Base-by-base conservation (phyloP, 2,329 filamentous ascomycete species). In the Tolypocladium cylindrosporum region DNA sequence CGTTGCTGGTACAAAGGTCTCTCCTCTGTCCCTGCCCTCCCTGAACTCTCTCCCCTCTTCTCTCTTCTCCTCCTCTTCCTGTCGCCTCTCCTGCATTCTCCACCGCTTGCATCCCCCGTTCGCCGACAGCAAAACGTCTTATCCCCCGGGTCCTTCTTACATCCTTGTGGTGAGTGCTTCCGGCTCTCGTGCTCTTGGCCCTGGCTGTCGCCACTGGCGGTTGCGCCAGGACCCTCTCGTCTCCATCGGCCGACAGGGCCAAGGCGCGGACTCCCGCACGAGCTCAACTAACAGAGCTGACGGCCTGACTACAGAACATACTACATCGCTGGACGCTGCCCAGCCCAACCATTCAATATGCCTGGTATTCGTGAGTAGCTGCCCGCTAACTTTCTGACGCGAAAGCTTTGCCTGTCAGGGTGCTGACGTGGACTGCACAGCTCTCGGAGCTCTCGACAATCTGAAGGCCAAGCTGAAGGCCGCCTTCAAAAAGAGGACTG, bases 381-480 rank as follows among this genome's bases (percentile, higher is more conserved):
- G 60, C 48, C 41, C 57, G 60, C 41, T 27, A 16, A 36, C 37
- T 45, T 34, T 34, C 7, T 10, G 27, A 51, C 16, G 48, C 27
- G 48, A 19, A 13, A 11, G 11, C 31, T 42, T 51, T 48, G 19
- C 19, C 37, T 27, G 31, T 24, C 53, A 13, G 31, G 6, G n/a
- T 39, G 48, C 58, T 62, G 40, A 62, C 55, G 16, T 36, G 37
- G 2, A 5, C 9, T 8, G 43, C 36, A 27, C 62, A 83, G 80
- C 80, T 57, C 69, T 74, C 55, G 72, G 76, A 62, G 77, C 79
- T 40, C 71, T 83, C 60, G 77, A 79, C 67, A 82, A 82, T 72
- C 64, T 83, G 63, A 81, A 79, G 77, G 73, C 71, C 67, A 83
- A 81, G 77, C 67, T 84, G 67, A 79, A 78, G 75, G 71, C 72